These are phyloP conservation scores for Xylaria sp. DNA, from an alignment of 2,329 filamentous ascomycete genomes.

Conservation along the genomic window DNA sequence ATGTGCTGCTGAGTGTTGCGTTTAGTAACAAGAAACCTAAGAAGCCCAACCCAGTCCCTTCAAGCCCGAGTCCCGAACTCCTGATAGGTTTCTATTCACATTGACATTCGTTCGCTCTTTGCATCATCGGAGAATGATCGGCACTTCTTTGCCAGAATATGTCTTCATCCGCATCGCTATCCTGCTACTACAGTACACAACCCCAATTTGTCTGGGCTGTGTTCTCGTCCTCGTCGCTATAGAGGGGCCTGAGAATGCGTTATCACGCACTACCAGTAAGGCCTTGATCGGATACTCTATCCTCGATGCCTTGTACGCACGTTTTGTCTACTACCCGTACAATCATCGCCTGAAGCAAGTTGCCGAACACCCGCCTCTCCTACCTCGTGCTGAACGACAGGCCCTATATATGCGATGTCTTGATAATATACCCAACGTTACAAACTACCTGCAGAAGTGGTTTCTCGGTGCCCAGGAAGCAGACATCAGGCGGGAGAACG, in stretches of 20 bases:
- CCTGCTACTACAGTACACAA: conserved; percentile 40
- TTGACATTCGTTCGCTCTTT: background rate
- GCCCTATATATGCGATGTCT: conserved; percentile 53
- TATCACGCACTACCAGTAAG: conserved; percentile 18
- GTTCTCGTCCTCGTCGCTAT: conserved; percentile 28
- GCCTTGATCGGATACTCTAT: conserved; percentile 31
- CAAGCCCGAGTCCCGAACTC: background rate
- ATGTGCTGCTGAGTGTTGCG: no score
- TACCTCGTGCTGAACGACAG: conserved; percentile 44
- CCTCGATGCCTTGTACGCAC: conserved; percentile 41
- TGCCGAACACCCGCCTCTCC: conserved; percentile 38
- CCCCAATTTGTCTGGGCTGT: conserved; percentile 35
- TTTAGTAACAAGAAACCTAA: background rate
- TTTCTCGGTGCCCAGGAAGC: conserved; percentile 54
- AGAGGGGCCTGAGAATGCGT: conserved; percentile 15
- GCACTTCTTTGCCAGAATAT: conserved; percentile 34
- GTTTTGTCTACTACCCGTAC: conserved; percentile 40
- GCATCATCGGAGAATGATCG: conserved; percentile 26
- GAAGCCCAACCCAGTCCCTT: background rate
- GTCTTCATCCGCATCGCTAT: conserved; percentile 43
- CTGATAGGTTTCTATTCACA: background rate
- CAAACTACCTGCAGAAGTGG: conserved; percentile 58
- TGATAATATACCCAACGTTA: conserved; percentile 48
- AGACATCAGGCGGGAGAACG: conserved; percentile 61
- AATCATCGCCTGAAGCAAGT: conserved; percentile 34